Percentiles rank a stretch among this genome's conserved stretches.
Conservation (phyloP, 1,139 yeast species). For the Diutina rugosa region DNA sequence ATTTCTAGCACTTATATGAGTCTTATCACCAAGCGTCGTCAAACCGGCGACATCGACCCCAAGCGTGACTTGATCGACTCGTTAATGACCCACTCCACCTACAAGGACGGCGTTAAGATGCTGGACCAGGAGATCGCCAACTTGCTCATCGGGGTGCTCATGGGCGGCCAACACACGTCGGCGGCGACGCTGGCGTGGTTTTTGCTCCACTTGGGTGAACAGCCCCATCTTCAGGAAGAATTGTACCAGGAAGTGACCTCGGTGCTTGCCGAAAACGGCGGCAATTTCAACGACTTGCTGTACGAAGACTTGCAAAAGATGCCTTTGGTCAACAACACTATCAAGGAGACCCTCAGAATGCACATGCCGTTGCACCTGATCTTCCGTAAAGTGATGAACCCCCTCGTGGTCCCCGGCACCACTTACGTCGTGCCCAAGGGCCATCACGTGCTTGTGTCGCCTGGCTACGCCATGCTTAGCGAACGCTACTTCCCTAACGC, state of each 20-base stretch:
- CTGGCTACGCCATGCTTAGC: conserved; percentile 78
- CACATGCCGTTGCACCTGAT: conserved; percentile 95
- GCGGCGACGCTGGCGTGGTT: conserved; percentile 96
- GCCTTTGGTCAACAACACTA: conserved; percentile 69
- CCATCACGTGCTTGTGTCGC: conserved; percentile 82
- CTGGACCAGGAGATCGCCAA: conserved; percentile 92
- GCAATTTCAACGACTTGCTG: conserved; percentile 36
- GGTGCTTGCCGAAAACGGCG: conserved; percentile 35
- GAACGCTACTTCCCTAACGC: conserved; percentile 73
- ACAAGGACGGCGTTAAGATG: conserved; percentile 90
- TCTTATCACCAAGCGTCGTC: conserved; percentile 64
- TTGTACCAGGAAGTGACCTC: conserved; percentile 59
- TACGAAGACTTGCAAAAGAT: conserved; percentile 76
- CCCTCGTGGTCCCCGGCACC: conserved; percentile 71
- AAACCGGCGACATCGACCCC: conserved; percentile 55
- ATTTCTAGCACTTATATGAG: conserved; percentile 73
- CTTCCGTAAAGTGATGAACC: conserved; percentile 78
- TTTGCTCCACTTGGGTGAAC: conserved; percentile 77
- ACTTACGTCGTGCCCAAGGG: conserved; percentile 78
- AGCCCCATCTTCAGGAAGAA: conserved; percentile 73
- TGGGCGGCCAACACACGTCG: conserved; percentile 99
- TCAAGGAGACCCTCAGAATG: conserved; percentile 88
- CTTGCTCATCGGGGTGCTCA: conserved; percentile 83
- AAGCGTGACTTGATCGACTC: conserved; percentile 85
- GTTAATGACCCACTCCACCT: conserved; percentile 67